These are phyloP conservation scores for Suillus sp. DNA, from an alignment of 768 basidiomycete species.

Conservation along the genomic window DNA sequence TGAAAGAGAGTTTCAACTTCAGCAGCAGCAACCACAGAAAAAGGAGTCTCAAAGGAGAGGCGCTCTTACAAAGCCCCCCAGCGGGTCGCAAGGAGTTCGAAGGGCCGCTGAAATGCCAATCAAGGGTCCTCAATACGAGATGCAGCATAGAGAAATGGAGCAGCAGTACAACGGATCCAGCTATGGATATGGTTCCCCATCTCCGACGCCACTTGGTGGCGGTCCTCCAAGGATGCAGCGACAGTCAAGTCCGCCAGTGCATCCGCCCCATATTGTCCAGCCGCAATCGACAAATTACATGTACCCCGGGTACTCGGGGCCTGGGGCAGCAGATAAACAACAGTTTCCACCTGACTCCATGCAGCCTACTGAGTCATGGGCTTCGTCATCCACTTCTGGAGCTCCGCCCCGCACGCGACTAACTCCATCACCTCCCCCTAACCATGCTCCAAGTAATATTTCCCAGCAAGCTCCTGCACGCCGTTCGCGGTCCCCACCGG, in stretches of 20 bases:
- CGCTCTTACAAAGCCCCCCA: slow-evolving; percentile 68
- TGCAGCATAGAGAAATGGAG: slow-evolving; percentile 92
- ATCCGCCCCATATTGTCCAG: slow-evolving; percentile 32
- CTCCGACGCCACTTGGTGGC: slow-evolving; percentile 26
- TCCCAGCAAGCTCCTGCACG: slow-evolving; percentile 34
- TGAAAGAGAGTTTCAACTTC: slow-evolving; percentile 30
- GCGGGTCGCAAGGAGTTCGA: slow-evolving; percentile 47
- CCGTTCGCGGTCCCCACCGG: slow-evolving; percentile 60
- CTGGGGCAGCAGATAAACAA: slow-evolving; percentile 36
- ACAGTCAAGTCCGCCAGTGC: slow-evolving; percentile 29
- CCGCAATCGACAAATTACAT: slow-evolving; percentile 31
- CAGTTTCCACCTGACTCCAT: slow-evolving; percentile 64
- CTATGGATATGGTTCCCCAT: slow-evolving; percentile 29
- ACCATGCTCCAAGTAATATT: slow-evolving; percentile 25
- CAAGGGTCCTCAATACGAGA: slow-evolving; percentile 88
- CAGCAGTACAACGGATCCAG: slow-evolving; percentile 67
- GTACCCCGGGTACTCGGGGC: slow-evolving; percentile 19
- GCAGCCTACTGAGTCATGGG: slow-evolving; percentile 45
- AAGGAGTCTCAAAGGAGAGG: slow-evolving; percentile 43
- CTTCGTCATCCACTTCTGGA: slow-evolving; percentile 35
- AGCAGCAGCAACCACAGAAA: slow-evolving; percentile 42
- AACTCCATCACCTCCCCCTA: slow-evolving; percentile 39
- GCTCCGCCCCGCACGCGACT: slow-evolving; percentile 28
- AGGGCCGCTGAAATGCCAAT: slow-evolving; percentile 86
- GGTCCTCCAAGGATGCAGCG: slow-evolving; percentile 26